phyloP scores from a whole-genome alignment of 768 basidiomycete species.

The Hericium coralloides region DNA sequence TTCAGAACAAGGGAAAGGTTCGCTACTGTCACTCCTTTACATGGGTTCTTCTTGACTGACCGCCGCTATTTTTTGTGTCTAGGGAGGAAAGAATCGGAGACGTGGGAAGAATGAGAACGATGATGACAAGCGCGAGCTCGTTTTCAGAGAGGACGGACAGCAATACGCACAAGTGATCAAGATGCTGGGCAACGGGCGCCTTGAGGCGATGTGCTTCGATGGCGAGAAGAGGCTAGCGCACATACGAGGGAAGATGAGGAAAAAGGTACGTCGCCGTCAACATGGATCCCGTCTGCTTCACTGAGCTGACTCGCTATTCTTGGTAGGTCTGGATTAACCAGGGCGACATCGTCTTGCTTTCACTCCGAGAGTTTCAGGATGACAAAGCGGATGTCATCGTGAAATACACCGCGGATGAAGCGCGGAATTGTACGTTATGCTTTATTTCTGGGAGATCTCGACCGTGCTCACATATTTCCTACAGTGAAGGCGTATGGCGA shows the following conservation, averaged over 20 bases:
- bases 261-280: conserved; percentile 61
- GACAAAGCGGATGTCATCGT: conserved; percentile 99
- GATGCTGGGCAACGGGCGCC: conserved; percentile 96
- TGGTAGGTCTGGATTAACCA: conserved; percentile 97
- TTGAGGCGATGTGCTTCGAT: conserved; percentile 97
- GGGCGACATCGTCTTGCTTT: conserved; percentile 91
- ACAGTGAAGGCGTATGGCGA: conserved; percentile 96
- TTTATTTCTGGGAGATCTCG: neutral
- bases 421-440: conserved; percentile 53
- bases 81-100: conserved; percentile 99
- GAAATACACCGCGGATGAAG: conserved; percentile 96
- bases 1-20: conserved; percentile 75
- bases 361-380: conserved; percentile 97
- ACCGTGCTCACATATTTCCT: neutral
- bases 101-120: conserved; percentile 99
- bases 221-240: conserved; percentile 97
- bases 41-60: conserved; percentile 1
- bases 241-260: conserved; percentile 98
- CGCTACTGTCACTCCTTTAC: neutral
- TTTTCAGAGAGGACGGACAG: conserved; percentile 98
- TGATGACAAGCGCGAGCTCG: conserved; percentile 95
- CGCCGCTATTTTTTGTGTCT: conserved; percentile 6
- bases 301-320: conserved; percentile 1
- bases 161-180: conserved; percentile 98
- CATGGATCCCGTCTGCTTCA: neutral